These are phyloP conservation scores for Clavaria fumosa DNA, from an alignment of 768 basidiomycete species.

Conservation along the genomic window DNA sequence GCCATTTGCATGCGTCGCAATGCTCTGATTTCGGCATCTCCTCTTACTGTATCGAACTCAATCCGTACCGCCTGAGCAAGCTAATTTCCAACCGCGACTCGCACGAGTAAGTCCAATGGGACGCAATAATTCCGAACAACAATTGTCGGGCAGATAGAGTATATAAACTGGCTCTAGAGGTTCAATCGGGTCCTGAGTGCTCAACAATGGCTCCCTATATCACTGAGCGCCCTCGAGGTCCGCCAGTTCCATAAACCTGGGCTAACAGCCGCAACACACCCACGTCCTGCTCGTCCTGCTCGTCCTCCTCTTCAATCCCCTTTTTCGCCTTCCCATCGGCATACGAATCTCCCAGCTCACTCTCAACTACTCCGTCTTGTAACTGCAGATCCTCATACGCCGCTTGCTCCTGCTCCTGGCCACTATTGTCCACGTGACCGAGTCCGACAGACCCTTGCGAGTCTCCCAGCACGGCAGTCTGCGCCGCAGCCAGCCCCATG, in stretches of 20 bases:
- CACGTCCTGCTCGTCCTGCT: constrained; percentile 55
- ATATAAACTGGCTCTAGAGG: no score
- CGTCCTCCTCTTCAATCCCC: constrained; percentile 36
- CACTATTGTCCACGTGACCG: constrained; percentile 4
- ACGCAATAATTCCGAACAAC: no score
- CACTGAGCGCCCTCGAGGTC: constrained; percentile 3
- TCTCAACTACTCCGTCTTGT: constrained; percentile 41
- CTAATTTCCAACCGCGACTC: no score
- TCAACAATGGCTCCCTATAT: no score
- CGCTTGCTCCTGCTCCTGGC: no score
- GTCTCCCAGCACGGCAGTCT: constrained; percentile 61
- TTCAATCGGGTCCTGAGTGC: no score
- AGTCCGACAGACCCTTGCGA: constrained; percentile 42
- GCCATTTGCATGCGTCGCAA: no score
- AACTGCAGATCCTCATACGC: constrained; percentile 33
- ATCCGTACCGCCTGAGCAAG: no score
- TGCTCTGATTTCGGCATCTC: no score
- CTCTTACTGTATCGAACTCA: no score
- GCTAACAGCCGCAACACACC: constrained; percentile 77
- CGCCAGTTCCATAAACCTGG: constrained; percentile 61
- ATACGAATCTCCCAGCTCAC: constrained; percentile 30
- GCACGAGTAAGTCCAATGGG: no score
- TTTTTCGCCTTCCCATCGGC: constrained; percentile 47
- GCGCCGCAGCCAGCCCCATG: constrained; percentile 39
- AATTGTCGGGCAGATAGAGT: no score